Conservation (phyloP, 345 rosid genomes). For the Gossypium stocksii region DNA sequence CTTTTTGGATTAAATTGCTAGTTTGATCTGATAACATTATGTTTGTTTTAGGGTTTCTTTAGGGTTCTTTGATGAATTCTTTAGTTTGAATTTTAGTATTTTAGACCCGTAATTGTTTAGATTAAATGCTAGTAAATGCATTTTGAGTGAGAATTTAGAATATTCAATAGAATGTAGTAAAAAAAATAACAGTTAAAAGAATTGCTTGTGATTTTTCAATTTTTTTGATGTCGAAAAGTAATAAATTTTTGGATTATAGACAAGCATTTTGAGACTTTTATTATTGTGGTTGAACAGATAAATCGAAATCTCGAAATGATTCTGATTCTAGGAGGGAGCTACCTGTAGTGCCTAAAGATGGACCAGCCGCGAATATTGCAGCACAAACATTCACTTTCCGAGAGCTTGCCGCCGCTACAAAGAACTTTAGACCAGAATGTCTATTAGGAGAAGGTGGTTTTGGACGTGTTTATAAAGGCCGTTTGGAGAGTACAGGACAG, state of each 20-base stretch:
- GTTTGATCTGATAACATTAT: conserved; percentile 40
- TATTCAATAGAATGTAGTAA: conserved; percentile 12
- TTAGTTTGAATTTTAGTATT: conserved; percentile 9
- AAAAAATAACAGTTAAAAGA: not conserved
- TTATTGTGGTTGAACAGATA: conserved; percentile 40
- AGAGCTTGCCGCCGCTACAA: conserved; percentile 87
- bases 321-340: conserved; percentile 63
- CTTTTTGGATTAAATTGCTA: not conserved
- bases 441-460: conserved; percentile 95
- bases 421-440: conserved; percentile 73
- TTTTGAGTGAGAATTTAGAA: conserved; percentile 15
- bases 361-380: conserved; percentile 60
- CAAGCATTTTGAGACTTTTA: not conserved
- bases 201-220: not conserved
- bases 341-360: conserved; percentile 54
- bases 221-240: too few relatives aligned
- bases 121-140: conserved; percentile 10
- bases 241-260: not conserved
- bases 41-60: conserved; percentile 6
- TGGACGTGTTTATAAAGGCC: conserved; percentile 92
- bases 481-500: conserved; percentile 88
- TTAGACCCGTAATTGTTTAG: not conserved
- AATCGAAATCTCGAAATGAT: conserved; percentile 62
- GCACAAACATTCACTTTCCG: conserved; percentile 93
- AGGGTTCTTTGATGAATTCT: conserved; percentile 13